Evolutionary conservation across 495 filamentous ascomycete genomes (phyloP).

Genomic region (Aspergillus leporis): DNA sequence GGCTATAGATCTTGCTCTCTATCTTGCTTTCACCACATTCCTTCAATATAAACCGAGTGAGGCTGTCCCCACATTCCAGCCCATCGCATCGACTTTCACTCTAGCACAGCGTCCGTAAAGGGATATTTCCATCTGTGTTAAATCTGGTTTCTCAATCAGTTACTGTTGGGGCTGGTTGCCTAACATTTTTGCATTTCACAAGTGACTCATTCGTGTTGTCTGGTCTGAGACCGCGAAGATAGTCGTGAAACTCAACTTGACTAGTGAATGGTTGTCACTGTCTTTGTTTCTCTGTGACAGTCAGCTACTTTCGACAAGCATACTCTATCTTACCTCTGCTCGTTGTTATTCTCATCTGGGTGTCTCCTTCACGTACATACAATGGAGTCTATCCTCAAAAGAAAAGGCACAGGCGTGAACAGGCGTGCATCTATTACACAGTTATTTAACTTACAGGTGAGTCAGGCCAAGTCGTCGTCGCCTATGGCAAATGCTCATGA

Average conservation of each 20-base stretch:
- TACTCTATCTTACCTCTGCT: too few relatives aligned
- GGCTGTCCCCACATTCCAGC: slow-evolving; percentile 23
- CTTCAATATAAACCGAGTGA: not conserved
- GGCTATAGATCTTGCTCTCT: not conserved
- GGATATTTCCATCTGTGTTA: slow-evolving; percentile 5
- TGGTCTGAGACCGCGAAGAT: not conserved
- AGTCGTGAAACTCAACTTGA: not conserved
- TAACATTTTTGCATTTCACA: not conserved
- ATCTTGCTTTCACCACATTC: not conserved
- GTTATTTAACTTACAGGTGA: slow-evolving; percentile 20
- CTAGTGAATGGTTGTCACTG: not conserved
- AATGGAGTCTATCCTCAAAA: slow-evolving; percentile 14
- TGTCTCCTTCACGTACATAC: not conserved
- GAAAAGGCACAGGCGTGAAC: slow-evolving; percentile 12
- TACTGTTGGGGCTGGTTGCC: slow-evolving; percentile 19
- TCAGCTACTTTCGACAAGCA: not conserved
- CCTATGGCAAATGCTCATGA: not conserved
- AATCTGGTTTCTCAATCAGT: slow-evolving; percentile 2
- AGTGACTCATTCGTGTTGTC: slow-evolving; percentile 1
- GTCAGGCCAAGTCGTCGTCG: not conserved
- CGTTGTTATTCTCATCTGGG: not conserved
- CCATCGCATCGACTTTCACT: slow-evolving; percentile 8
- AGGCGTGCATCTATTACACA: slow-evolving; percentile 20
- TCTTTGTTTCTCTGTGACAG: not conserved
- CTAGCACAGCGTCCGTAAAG: slow-evolving; percentile 2